Evolutionary conservation across 2,329 filamentous ascomycete genomes (phyloP).

Genomic region (Colletotrichum sp.): DNA sequence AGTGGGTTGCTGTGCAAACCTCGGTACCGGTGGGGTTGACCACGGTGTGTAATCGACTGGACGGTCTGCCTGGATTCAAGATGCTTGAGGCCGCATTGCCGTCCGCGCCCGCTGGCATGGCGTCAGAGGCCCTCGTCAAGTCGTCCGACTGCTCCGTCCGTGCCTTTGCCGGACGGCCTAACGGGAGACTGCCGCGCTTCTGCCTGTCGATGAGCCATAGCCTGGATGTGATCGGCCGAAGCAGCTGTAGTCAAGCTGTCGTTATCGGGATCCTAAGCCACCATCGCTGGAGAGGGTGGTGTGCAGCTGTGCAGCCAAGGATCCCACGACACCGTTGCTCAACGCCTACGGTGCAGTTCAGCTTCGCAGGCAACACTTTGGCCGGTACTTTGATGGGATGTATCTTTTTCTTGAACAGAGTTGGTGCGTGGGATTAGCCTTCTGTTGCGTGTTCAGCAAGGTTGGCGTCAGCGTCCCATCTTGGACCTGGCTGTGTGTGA

Average conservation of each 20-base stretch:
- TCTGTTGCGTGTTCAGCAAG: not conserved
- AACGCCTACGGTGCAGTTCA: not conserved
- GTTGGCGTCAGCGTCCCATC: slow-evolving; percentile 7
- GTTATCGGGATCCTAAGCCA: slow-evolving; percentile 1
- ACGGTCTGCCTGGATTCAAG: not conserved
- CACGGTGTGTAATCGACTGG: not conserved
- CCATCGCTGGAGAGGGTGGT: not conserved
- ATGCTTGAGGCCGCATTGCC: not conserved
- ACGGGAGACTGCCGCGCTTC: slow-evolving; percentile 12
- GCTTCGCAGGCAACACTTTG: not conserved
- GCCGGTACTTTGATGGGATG: not conserved
- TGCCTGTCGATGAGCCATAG: not conserved
- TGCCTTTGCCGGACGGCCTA: not conserved
- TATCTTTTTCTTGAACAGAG: not conserved
- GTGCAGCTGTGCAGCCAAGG: not conserved
- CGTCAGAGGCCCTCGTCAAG: not conserved
- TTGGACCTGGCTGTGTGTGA: not conserved
- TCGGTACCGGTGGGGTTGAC: not conserved
- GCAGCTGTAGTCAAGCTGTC: not conserved
- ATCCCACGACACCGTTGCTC: not conserved
- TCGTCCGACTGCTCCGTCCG: slow-evolving; percentile 9
- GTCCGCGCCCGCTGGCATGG: not conserved
- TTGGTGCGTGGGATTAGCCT: not conserved
- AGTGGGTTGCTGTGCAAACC: not conserved
- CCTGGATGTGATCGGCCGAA: not conserved